Percentiles rank a stretch among this genome's conserved stretches.
Conservation (phyloP, 2,329 filamentous ascomycete species). For the Phaeoacremonium minimum region DNA sequence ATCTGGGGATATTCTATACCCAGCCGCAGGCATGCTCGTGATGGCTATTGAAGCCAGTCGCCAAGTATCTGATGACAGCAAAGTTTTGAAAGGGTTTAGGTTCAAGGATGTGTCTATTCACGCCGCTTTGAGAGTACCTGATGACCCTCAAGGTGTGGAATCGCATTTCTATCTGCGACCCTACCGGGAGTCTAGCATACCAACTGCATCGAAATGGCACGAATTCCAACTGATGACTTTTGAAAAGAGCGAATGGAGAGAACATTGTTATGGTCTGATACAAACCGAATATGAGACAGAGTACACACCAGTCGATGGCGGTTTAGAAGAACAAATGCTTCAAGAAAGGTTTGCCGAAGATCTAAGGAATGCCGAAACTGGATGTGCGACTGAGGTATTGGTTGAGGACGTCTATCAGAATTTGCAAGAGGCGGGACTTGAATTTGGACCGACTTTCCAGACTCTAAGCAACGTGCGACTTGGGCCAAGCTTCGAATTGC, state of each 20-base stretch:
- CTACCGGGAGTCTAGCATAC: constrained; percentile 6
- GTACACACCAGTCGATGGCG: neutral
- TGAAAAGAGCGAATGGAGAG: constrained; percentile 12
- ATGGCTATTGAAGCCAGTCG: constrained; percentile 22
- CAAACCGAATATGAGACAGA: constrained; percentile 6
- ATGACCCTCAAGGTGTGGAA: constrained; percentile 9
- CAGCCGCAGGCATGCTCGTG: constrained; percentile 20
- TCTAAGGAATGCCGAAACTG: neutral
- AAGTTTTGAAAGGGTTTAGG: constrained; percentile 4
- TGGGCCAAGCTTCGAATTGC: constrained; percentile 3
- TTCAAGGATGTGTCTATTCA: constrained; percentile 15
- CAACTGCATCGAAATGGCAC: constrained; percentile 9
- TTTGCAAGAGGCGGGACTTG: constrained; percentile 9
- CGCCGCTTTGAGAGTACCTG: constrained; percentile 14
- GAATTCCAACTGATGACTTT: constrained; percentile 19
- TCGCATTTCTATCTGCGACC: constrained; percentile 14
- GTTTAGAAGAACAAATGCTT: neutral
- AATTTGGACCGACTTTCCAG: constrained; percentile 14
- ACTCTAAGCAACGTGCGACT: constrained; percentile 8
- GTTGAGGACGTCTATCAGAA: constrained; percentile 10
- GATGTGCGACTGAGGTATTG: constrained; percentile 1
- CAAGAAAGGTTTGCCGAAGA: constrained; percentile 1
- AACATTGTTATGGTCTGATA: constrained; percentile 18
- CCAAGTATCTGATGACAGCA: constrained; percentile 8
- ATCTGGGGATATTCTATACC: constrained; percentile 20